phyloP scores from a whole-genome alignment of 75 land plant genomes.

The Pseudotsuga menziesii region DNA sequence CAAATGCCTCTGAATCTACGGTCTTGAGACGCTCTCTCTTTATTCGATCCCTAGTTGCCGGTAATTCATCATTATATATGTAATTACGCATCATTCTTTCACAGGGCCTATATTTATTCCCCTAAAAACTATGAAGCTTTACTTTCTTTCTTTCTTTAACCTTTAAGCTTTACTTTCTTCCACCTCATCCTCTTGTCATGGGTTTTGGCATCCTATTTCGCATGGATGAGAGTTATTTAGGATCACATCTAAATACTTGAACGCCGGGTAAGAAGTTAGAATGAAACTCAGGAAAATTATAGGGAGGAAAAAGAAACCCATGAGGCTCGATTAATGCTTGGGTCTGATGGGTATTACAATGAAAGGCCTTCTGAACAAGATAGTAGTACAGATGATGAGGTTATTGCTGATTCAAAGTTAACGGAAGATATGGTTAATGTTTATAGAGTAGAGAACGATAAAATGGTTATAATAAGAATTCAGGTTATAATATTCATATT shows the following conservation, averaged over 20 bases:
- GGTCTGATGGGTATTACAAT: not conserved
- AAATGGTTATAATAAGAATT: no score
- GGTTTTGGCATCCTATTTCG: constrained; percentile 97
- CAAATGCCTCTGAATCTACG: no score
- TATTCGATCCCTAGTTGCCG: no score
- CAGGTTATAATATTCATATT: no score
- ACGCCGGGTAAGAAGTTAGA: constrained; percentile 80
- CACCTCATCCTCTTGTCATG: constrained; percentile 96
- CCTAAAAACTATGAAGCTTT: no score
- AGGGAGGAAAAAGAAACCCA: constrained; percentile 20
- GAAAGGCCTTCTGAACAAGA: constrained; percentile 7
- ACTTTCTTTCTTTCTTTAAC: no score
- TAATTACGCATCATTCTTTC: no score
- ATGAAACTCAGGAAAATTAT: constrained; percentile 35
- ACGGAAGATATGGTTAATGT: constrained; percentile 23
- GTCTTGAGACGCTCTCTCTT: no score
- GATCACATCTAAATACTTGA: constrained; percentile 86
- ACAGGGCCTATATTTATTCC: no score
- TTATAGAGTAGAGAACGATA: not conserved
- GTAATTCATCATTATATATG: no score
- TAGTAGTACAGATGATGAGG: constrained; percentile 16
- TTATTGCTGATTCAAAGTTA: constrained; percentile 27
- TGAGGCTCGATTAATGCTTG: not conserved
- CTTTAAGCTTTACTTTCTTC: no score
- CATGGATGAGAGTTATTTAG: constrained; percentile 91